A percentile compares a stretch with the other conserved stretches of the same genome.
phyloP scores from a whole-genome alignment of 2,329 filamentous ascomycete species.

The Monilinia vaccinii-corymbosi region DNA sequence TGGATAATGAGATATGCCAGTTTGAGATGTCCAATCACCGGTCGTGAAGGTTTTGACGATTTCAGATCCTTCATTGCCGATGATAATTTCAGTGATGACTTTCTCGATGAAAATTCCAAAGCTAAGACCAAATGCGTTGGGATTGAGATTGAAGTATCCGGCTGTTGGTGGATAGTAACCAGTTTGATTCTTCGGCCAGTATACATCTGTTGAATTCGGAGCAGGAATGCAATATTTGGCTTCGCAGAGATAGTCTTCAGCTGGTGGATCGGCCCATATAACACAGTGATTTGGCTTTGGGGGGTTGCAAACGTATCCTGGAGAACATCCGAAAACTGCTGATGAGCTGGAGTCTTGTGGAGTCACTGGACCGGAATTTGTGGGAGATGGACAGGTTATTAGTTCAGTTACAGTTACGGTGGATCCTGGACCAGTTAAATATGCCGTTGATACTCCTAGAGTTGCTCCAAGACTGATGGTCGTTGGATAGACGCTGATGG shows the following conservation, averaged over 20 bases:
- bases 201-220: slow-evolving; percentile 24
- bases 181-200: slow-evolving; percentile 39
- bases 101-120: slow-evolving; percentile 51
- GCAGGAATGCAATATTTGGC: slow-evolving; percentile 33
- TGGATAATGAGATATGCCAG: slow-evolving; percentile 35
- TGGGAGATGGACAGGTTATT: slow-evolving; percentile 20
- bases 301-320: slow-evolving; percentile 35
- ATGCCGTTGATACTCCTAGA: slow-evolving; percentile 4
- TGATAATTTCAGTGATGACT: slow-evolving; percentile 30
- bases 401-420: slow-evolving; percentile 16
- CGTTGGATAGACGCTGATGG: slow-evolving; percentile 9
- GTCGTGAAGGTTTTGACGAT: slow-evolving; percentile 38
- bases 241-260: slow-evolving; percentile 31
- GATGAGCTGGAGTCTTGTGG: slow-evolving; percentile 22
- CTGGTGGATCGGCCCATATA: slow-evolving; percentile 34
- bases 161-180: slow-evolving; percentile 42
- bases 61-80: slow-evolving; percentile 11
- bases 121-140: slow-evolving; percentile 51
- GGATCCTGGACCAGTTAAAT: slow-evolving; percentile 6
- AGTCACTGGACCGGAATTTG: slow-evolving; percentile 17
- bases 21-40: slow-evolving; percentile 47
- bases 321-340: slow-evolving; percentile 36
- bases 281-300: slow-evolving; percentile 32
- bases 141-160: slow-evolving; percentile 58
- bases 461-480: slow-evolving; percentile 8